Evolutionary conservation across 805 yeast species (phyloP).

Genomic region (Hanseniaspora hatyaiensis): DNA sequence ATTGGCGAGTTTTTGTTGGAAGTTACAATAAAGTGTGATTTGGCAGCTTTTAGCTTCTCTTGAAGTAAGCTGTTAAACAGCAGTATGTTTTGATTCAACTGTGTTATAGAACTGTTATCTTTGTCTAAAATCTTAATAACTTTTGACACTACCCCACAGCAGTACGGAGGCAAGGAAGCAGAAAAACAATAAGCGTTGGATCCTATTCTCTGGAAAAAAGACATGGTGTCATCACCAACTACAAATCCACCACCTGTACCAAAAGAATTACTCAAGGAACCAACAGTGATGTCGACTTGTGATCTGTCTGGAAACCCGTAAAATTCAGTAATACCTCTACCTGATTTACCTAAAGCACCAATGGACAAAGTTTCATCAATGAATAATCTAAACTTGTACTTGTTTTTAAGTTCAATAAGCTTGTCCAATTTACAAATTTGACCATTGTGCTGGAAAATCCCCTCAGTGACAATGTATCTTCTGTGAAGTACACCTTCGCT

Average conservation of each 20-base stretch:
- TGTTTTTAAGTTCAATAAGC: conserved; percentile 61
- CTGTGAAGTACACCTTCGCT: conserved; percentile 64
- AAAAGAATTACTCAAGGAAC: conserved; percentile 70
- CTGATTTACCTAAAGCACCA: conserved; percentile 75
- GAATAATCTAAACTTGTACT: conserved; percentile 74
- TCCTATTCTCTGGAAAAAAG: conserved; percentile 82
- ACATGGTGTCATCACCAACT: conserved; percentile 71
- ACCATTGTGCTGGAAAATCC: conserved; percentile 69
- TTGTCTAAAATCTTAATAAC: conserved; percentile 41
- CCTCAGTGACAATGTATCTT: conserved; percentile 86
- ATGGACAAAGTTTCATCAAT: conserved; percentile 80
- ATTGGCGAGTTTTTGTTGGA: conserved; percentile 56
- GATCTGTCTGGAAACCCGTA: conserved; percentile 48
- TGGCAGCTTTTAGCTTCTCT: conserved; percentile 23
- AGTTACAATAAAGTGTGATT: conserved; percentile 33
- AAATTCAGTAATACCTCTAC: conserved; percentile 76
- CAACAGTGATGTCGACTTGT: conserved; percentile 74
- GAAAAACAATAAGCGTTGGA: conserved; percentile 85
- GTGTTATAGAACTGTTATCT: conserved; percentile 26
- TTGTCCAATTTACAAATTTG: conserved; percentile 61
- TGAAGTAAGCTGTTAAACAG: conserved; percentile 34
- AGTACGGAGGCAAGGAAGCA: conserved; percentile 88
- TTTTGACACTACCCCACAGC: conserved; percentile 54
- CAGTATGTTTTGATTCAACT: conserved; percentile 34
- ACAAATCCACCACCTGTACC: conserved; percentile 91